phyloP scores from a whole-genome alignment of 1,284 basidiomycete species.

The Ceratorhiza oryzae-sativae region DNA sequence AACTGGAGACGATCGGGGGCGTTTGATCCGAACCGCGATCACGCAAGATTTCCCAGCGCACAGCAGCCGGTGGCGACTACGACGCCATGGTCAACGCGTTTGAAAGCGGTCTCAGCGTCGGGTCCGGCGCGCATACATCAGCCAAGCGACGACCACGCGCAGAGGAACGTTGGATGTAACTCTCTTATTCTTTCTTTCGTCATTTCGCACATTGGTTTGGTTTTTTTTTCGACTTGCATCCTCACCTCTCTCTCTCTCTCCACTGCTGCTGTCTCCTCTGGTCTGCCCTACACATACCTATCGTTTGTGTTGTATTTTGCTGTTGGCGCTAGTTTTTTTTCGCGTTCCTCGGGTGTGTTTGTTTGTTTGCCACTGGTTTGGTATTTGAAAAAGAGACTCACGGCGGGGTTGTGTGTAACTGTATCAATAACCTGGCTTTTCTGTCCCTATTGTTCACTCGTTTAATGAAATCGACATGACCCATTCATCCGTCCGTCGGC shows the following conservation, averaged over 20 bases:
- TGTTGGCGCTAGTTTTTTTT: too few relatives aligned
- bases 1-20: constrained; percentile 15
- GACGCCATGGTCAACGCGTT: constrained; percentile 18
- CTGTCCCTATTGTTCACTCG: background rate
- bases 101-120: constrained; percentile 15
- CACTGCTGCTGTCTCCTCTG: background rate
- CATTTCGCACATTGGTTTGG: background rate
- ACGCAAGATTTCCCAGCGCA: constrained; percentile 1
- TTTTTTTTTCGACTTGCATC: background rate
- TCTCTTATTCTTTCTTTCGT: constrained; percentile 5
- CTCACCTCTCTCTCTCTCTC: background rate
- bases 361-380: background rate
- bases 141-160: background rate
- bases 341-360: background rate
- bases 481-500: too few relatives aligned
- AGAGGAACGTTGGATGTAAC: constrained; percentile 36
- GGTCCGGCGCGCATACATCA: constrained; percentile 1
- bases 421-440: constrained; percentile 7
- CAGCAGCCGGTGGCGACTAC: background rate
- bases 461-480: background rate
- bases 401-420: background rate
- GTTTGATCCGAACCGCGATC: constrained; percentile 17
- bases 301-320: too few relatives aligned
- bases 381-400: background rate
- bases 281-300: background rate